These are phyloP conservation scores for Aspergillus nidulans DNA, from an alignment of 495 filamentous ascomycete species.

Conservation along the genomic window DNA sequence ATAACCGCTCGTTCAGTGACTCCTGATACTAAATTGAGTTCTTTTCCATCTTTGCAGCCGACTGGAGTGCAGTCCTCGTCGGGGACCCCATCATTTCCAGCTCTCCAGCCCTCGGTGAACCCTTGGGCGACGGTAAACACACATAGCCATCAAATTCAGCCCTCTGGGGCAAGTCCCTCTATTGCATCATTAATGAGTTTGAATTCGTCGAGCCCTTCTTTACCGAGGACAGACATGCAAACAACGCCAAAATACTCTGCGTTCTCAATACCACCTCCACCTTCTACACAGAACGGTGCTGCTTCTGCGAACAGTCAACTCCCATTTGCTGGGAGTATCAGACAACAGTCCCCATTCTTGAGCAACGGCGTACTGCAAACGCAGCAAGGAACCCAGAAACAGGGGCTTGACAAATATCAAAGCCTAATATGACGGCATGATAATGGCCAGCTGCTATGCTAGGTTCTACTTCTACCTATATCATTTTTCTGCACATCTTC, in stretches of 20 bases:
- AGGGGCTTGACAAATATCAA: conserved; percentile 75
- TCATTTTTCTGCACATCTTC: neutral
- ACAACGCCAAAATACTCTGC: conserved; percentile 35
- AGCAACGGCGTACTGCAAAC: conserved; percentile 26
- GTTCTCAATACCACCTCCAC: conserved; percentile 47
- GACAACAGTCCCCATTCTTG: conserved; percentile 16
- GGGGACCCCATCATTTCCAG: conserved; percentile 23
- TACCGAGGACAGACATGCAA: conserved; percentile 20
- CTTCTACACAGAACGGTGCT: conserved; percentile 16
- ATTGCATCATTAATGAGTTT: conserved; percentile 27
- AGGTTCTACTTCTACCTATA: conserved; percentile 13
- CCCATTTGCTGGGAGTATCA: conserved; percentile 19
- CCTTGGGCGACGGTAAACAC: conserved; percentile 22
- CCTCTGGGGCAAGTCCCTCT: conserved; percentile 21
- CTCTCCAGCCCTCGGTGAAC: conserved; percentile 30
- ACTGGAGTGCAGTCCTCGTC: conserved; percentile 27
- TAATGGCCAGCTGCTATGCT: neutral
- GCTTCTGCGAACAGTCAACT: conserved; percentile 15
- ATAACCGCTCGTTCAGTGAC: conserved; percentile 46
- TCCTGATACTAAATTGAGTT: conserved; percentile 46
- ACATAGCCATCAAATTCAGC: conserved; percentile 11
- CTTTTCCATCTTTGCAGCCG: conserved; percentile 48
- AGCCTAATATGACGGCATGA: conserved; percentile 58
- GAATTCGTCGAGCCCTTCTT: conserved; percentile 18
- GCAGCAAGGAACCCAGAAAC: conserved; percentile 21